Evolutionary conservation across 2,329 filamentous ascomycete species (phyloP), one percentile per base, ranked within the genome.

Genomic region (Leptographium procerum): DNA sequence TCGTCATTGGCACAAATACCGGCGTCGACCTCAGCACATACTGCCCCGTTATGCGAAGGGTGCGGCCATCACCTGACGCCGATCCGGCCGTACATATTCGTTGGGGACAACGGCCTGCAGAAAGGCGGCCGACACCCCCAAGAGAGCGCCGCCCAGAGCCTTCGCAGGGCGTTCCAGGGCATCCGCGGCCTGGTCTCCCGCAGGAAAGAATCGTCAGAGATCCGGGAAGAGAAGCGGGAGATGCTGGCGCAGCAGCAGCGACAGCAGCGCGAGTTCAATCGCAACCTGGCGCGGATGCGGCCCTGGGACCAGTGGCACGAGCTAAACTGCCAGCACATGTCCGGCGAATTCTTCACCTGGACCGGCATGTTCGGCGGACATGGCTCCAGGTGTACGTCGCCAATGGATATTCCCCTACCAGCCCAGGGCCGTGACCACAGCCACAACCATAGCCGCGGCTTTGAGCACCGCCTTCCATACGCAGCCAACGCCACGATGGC

Each of bases 301-400:
- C 47, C 56, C 24, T 63, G 61, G 61, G 52, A 56, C 45, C 34
- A 57, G 52, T 63, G 62, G 62, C 58, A 63, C 22, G 45, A 59
- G 53, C 10, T 59, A 26, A 62, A 63, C 58, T 59, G 48, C 50
- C 16, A 28, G 1, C 22, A 45, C 13, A 56, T 36, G 8, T 16
- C n/a, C 4, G 52, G 40, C 36, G 50, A 52, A 19, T 40, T 61
- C 11, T 61, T 61, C 36, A 52, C 57, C 5, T 48, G 51, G 33
- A 63, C 62, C 10, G 33, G 31, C 3, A 64, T 63, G 60, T 63
- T 60, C 55, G 43, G 24, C 47, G 34, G 45, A 14, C 43, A 57
- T 10, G 33, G 16, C 40, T 29, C 57, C n/a, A n/a, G 51, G 7
- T 45, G 56, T 16, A 2, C 43, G n/a, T 31, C 54, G 19, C 33